phyloP scores from a whole-genome alignment of 2,329 filamentous ascomycete species.

The Ilyonectria destructans region DNA sequence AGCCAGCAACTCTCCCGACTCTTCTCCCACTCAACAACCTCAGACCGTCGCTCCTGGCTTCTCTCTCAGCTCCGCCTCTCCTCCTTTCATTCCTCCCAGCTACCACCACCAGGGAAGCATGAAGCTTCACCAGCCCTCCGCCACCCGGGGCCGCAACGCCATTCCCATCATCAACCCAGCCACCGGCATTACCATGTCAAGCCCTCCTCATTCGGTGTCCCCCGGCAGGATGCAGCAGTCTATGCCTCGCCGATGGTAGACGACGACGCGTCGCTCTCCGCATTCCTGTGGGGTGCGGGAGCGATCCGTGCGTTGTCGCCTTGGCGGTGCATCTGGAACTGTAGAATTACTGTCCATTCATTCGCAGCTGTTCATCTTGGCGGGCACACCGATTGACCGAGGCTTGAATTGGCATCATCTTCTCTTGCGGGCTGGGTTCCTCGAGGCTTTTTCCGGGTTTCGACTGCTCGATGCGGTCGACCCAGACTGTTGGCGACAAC shows the following conservation, averaged over 20 bases:
- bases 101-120: conserved; percentile 79
- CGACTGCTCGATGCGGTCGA: conserved; percentile 47
- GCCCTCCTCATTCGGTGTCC: conserved; percentile 83
- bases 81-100: conserved; percentile 76
- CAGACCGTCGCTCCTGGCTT: conserved; percentile 85
- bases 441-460: conserved; percentile 50
- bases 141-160: conserved; percentile 91
- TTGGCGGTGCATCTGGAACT: conserved; percentile 55
- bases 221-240: conserved; percentile 74
- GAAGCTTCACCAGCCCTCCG: conserved; percentile 92
- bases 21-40: conserved; percentile 91
- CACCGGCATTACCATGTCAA: conserved; percentile 90
- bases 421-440: conserved; percentile 58
- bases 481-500: conserved; percentile 52
- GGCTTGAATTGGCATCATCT: conserved; percentile 59
- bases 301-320: conserved; percentile 56
- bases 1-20: conserved; percentile 93
- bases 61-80: conserved; percentile 79
- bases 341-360: conserved; percentile 57
- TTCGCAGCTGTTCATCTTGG: conserved; percentile 66
- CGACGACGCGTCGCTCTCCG: conserved; percentile 45
- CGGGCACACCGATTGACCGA: conserved; percentile 60
- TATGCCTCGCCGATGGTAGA: conserved; percentile 71
- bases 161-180: conserved; percentile 98
- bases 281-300: conserved; percentile 54